phyloP scores from a whole-genome alignment of 78 protist genomes.

The Bigelowiella natans region DNA sequence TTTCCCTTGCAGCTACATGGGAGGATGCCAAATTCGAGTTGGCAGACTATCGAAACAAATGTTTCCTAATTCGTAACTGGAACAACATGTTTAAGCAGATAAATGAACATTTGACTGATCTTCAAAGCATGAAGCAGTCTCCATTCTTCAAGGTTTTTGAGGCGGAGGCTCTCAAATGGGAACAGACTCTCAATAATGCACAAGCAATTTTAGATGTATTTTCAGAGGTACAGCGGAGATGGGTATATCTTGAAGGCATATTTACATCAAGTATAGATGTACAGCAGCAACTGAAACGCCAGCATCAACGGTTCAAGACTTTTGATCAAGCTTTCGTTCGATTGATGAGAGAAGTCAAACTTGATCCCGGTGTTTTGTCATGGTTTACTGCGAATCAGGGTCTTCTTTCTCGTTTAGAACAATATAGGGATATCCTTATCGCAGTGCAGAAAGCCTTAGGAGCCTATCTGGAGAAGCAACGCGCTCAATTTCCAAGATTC shows the following conservation, averaged over 20 bases:
- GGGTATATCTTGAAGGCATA: constrained; percentile 16
- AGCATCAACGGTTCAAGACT: not conserved
- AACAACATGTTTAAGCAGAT: not conserved
- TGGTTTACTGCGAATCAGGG: not conserved
- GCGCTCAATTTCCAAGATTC: constrained; percentile 34
- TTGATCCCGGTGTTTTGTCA: not conserved
- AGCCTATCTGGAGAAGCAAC: constrained; percentile 9
- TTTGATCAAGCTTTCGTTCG: not conserved
- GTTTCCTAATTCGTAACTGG: not conserved
- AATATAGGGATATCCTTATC: not conserved
- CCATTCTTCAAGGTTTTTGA: constrained; percentile 10
- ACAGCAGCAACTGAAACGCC: not conserved
- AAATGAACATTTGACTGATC: not conserved
- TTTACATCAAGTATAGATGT: not conserved
- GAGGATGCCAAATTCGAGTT: not conserved
- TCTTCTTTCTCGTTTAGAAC: not conserved
- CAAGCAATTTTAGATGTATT: constrained; percentile 16
- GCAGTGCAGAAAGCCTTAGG: constrained; percentile 19
- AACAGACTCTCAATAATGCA: not conserved
- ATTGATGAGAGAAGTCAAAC: not conserved
- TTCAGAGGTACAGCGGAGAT: constrained; percentile 8
- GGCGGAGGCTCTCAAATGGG: not conserved
- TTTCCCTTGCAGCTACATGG: not conserved
- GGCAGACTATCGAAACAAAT: not conserved
- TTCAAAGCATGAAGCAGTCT: not conserved